Percentiles rank a stretch among this genome's conserved stretches.
phyloP scores from a whole-genome alignment of 83 land plant species.

The Isoetes engelmannii region DNA sequence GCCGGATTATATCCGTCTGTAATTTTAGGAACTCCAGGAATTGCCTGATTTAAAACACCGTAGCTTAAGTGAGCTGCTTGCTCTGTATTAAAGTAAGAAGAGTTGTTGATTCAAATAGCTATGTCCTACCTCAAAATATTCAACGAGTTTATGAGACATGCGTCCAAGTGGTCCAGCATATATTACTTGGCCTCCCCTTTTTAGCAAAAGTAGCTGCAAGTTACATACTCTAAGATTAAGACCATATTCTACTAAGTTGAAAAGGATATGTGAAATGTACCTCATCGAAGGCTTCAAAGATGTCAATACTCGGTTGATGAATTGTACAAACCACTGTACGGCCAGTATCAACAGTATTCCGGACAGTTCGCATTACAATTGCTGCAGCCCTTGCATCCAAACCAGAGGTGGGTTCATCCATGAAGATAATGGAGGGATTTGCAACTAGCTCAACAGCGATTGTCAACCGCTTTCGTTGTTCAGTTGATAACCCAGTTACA shows the following conservation, averaged over 20 bases:
- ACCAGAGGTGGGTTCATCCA: too few species aligned
- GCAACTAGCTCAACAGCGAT: too few species aligned
- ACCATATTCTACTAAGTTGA: neutral
- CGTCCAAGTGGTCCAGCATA: neutral
- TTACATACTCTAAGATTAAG: neutral
- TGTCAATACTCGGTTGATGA: slow-evolving; percentile 25
- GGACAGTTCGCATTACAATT: slow-evolving; percentile 24
- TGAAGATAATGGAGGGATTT: too few species aligned
- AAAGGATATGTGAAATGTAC: neutral
- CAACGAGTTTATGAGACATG: neutral
- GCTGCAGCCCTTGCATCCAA: slow-evolving; percentile 29
- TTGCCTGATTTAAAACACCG: too few species aligned
- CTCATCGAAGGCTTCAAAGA: slow-evolving; percentile 30
- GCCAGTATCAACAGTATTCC: too few species aligned
- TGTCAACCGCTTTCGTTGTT: too few species aligned
- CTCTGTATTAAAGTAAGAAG: too few species aligned
- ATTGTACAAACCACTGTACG: too few species aligned
- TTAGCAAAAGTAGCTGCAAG: neutral
- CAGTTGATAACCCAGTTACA: too few species aligned
- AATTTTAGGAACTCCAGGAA: neutral
- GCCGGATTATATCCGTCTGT: neutral
- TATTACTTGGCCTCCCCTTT: neutral
- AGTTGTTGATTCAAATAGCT: too few species aligned
- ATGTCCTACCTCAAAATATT: neutral
- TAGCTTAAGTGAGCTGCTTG: too few species aligned